Evolutionary conservation across 306 rosid species (phyloP), one percentile per base, ranked within the genome.

Genomic region (Senna tora): DNA sequence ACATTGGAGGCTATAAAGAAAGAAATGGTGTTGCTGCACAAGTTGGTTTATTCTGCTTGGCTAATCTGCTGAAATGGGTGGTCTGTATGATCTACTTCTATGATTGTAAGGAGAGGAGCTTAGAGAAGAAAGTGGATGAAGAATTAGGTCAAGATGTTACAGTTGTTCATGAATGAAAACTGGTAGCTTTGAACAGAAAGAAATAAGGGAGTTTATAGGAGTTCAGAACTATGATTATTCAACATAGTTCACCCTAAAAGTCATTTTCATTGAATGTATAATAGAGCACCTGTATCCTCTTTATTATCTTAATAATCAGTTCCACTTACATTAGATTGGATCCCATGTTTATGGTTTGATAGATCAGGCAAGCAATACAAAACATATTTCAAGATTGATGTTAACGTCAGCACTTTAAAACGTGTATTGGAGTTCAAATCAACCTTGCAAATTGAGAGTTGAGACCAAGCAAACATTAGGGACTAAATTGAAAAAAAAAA

Each of bases 41-140:
- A 32, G 77, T 58, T 71, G 57, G 82, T 33, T 79, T 81, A 67
- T 69, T 49, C 15, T 84, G 87, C 72, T 12, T 80, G 16, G 83
- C 78, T 8, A 79, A 78, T 82, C 81, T 77, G 39, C 53, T 84
- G 46, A 84, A 86, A 83, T 90, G 91, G 93, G 77, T 82, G 42
- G 80, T 58, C 69, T 81, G 79, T 38, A 75, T 77, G 60, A 74
- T 75, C 39, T 86, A 90, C 72, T 87, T 80, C 56, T 36, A 66
- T 16, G 88, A 84, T 50, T 86, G 83, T 69, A 77, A 82, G 64
- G 77, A 64, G 45, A 25, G 77, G 52, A 36, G 65, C 20, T 63
- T 67, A 33, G 81, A 72, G 72, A 85, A 65, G 85, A 82, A 72
- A 38, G 42, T 16, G 9, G 84, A 66, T 73, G 81, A 61, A 59